Evolutionary conservation across 2,329 filamentous ascomycete species (phyloP).

Genomic region (Cladosporium sp.): DNA sequence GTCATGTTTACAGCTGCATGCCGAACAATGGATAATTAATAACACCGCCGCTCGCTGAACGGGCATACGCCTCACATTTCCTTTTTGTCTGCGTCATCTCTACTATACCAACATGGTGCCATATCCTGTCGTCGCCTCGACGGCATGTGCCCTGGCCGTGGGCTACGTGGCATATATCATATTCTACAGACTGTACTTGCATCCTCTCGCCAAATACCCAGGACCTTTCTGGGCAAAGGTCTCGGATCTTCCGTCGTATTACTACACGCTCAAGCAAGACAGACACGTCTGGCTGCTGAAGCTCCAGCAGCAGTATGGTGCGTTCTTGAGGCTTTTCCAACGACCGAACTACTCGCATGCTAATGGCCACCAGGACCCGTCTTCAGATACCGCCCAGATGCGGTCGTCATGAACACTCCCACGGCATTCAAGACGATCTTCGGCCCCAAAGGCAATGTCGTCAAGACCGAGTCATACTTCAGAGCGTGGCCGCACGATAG

Average conservation of each 20-base stretch:
- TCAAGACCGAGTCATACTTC: conserved; percentile 25
- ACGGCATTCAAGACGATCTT: conserved; percentile 24
- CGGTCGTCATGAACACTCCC: conserved; percentile 26
- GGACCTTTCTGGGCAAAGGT: conserved; percentile 23
- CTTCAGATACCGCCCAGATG: conserved; percentile 27
- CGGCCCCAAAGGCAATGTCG: conserved; percentile 26
- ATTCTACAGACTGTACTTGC: conserved; percentile 17
- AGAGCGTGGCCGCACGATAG: conserved; percentile 22
- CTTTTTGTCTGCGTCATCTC: background rate
- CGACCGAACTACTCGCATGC: background rate
- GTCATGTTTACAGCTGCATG: background rate
- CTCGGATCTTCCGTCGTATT: conserved; percentile 22
- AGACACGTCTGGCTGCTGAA: conserved; percentile 24
- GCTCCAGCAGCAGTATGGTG: conserved; percentile 25
- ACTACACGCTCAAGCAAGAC: conserved; percentile 23
- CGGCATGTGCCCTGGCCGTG: background rate
- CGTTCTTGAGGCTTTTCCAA: background rate
- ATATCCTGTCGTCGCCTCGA: background rate
- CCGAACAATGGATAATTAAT: background rate
- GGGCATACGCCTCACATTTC: background rate
- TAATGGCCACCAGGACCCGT: conserved; percentile 17
- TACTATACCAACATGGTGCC: background rate
- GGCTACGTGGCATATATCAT: background rate
- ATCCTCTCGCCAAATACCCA: conserved; percentile 18
- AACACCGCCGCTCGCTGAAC: background rate